Evolutionary conservation across 2,329 filamentous ascomycete genomes (phyloP).

Genomic region (Teratosphaeria destructans): DNA sequence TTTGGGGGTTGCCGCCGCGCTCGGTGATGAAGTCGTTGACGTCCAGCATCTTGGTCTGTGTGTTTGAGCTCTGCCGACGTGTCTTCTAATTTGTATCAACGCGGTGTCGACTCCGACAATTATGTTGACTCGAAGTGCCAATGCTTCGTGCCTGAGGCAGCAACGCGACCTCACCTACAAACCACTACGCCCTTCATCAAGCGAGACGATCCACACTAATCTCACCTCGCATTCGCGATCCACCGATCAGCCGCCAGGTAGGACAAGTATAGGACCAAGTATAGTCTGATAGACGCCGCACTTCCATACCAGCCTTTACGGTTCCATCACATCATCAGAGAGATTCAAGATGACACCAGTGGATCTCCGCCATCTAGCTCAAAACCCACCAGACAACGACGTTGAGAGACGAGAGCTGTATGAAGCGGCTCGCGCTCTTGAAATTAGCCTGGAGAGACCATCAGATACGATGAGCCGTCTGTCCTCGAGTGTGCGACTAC

Average conservation of each 20-base stretch:
- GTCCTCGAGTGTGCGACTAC: neutral
- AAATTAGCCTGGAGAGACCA: neutral
- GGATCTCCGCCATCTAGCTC: neutral
- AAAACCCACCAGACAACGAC: neutral
- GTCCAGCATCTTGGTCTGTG: slow-evolving; percentile 27
- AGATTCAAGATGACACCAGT: neutral
- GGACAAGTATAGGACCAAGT: too few species aligned
- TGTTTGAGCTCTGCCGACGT: too few species aligned
- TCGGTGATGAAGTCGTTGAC: slow-evolving; percentile 52
- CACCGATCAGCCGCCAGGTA: too few species aligned
- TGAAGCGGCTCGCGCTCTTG: neutral
- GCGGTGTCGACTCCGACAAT: neutral
- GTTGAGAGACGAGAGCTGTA: neutral
- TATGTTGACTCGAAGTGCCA: neutral
- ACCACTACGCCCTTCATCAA: neutral
- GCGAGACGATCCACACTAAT: too few species aligned
- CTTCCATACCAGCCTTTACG: too few species aligned
- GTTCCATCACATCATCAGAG: neutral
- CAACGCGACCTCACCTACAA: neutral
- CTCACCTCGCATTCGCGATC: too few species aligned
- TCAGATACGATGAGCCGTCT: neutral
- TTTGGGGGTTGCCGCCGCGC: slow-evolving; percentile 81
- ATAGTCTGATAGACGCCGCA: too few species aligned
- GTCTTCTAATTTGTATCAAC: too few species aligned
- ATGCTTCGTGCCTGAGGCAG: neutral